A percentile compares a stretch with the other conserved stretches of the same genome.
Evolutionary conservation across 2,329 filamentous ascomycete species (phyloP).

Genomic region (Stagonosporopsis tanaceti): DNA sequence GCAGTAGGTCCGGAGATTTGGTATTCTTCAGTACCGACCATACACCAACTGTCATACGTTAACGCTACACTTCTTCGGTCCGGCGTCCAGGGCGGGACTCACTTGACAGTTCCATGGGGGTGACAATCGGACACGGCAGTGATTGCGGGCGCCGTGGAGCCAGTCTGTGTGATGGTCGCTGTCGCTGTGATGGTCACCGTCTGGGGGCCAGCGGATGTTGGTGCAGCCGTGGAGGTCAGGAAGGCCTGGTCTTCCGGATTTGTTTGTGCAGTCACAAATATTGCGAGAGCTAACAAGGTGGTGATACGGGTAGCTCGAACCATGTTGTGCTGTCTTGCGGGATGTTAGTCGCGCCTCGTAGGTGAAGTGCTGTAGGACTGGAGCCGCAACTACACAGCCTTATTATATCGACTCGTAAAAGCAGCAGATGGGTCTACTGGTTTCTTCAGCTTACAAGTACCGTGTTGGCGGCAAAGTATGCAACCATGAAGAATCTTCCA

Average conservation of each 20-base stretch:
- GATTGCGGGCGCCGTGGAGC: conserved; percentile 31
- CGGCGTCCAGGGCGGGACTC: conserved; percentile 20
- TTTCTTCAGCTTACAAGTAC: conserved; percentile 20
- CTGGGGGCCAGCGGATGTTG: conserved; percentile 15
- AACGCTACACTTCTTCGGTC: conserved; percentile 9
- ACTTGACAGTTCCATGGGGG: conserved; percentile 57
- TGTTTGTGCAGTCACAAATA: conserved; percentile 20
- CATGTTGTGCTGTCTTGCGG: conserved; percentile 23
- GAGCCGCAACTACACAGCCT: conserved; percentile 18
- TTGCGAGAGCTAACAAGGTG: conserved; percentile 9
- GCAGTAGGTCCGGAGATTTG: conserved; percentile 61
- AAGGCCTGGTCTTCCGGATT: conserved; percentile 8
- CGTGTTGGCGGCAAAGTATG: conserved; percentile 23
- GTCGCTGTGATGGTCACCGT: conserved; percentile 16
- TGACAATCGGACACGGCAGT: conserved; percentile 64
- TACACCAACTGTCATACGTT: conserved; percentile 51
- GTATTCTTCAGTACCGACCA: conserved; percentile 54
- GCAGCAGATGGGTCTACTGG: conserved; percentile 5
- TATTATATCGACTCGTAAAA: conserved; percentile 27
- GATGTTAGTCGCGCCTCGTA: conserved; percentile 1
- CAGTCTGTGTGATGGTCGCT: conserved; percentile 17
- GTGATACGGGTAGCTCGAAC: conserved; percentile 9
- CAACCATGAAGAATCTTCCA: conserved; percentile 23
- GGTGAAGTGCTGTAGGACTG: conserved; percentile 10
- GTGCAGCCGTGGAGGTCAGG: background rate